Base-by-base conservation (phyloP, 1,284 basidiomycete genomes). In the Sporisorium graminicola region DNA sequence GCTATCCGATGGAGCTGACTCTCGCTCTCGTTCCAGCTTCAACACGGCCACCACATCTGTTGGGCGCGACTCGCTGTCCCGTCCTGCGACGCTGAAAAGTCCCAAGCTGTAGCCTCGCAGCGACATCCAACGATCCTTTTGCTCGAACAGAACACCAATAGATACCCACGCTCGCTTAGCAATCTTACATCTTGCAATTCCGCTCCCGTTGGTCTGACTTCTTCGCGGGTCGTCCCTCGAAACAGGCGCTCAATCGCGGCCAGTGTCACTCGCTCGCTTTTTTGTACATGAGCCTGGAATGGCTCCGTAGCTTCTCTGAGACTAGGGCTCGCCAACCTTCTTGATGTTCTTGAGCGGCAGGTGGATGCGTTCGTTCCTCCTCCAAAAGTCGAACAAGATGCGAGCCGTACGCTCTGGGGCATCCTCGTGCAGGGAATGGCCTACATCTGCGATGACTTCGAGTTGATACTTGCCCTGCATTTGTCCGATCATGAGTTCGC, bases 391-490 rank as follows among this genome's bases (percentile, higher is more conserved):
- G 3, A 94, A 89, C 49, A 98, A 84, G 31, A 93, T 90, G 67
- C 92, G 90, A 0, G 95, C 94, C 2, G 95, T 87, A 20, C 88
- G 88, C 1, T 88, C 90, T 0, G 95, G 95, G 78, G 95, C 91
- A 81, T 98, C 95, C 92, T 98, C 95, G 61, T 98, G 96, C 47
- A 99, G 86, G 87, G 96, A 93, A 84, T 99, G 96, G 0, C 96
- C 96, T 0, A 94, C 94, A 22, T 91, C 91, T 4, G 90, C 90
- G 72, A 97, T 90, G 27, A 98, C 94, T 24, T 90, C 91, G 80
- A 98, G 89, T 86, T 98, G 96, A 87, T 98, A 98, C 86, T 98
- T 98, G 64, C 82, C 83, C 69, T 87, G 87, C 96, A 99, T 98
- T 86, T 99, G 96, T 0, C 95, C 97, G 54, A 99, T 95, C 92